phyloP scores from a whole-genome alignment of 2,329 filamentous ascomycete species.

The Dryadomyces quercivorus region DNA sequence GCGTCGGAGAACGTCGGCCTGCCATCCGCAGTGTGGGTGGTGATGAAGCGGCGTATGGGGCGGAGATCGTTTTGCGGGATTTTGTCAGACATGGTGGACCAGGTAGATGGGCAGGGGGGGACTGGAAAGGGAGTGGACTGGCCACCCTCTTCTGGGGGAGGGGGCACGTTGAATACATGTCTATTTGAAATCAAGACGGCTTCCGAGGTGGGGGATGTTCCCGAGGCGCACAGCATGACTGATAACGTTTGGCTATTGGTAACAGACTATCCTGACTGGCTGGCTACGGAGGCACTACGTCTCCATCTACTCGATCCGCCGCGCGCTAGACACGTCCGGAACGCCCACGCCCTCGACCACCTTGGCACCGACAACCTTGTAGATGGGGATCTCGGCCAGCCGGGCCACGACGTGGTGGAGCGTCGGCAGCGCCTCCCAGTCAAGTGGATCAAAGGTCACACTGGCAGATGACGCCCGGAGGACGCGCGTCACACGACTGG shows the following conservation, averaged over 20 bases:
- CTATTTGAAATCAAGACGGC: not conserved
- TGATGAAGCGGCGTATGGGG: slow-evolving; percentile 11
- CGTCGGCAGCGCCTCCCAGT: slow-evolving; percentile 45
- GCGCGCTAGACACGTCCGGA: slow-evolving; percentile 24
- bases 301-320: not conserved
- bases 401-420: slow-evolving; percentile 43
- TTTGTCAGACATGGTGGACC: not conserved
- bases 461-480: slow-evolving; percentile 26
- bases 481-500: slow-evolving; percentile 19
- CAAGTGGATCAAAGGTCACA: slow-evolving; percentile 33
- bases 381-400: slow-evolving; percentile 43
- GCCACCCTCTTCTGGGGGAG: not conserved
- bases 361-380: slow-evolving; percentile 41
- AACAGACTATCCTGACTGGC: too few relatives aligned
- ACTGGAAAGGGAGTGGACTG: not conserved
- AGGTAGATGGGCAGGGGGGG: not conserved
- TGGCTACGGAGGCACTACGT: too few relatives aligned
- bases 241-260: not conserved
- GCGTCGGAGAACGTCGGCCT: slow-evolving; percentile 7
- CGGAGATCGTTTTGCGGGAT: slow-evolving; percentile 8
- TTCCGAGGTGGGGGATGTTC: not conserved
- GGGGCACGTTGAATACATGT: not conserved
- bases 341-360: slow-evolving; percentile 41
- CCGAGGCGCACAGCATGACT: not conserved
- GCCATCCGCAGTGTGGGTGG: slow-evolving; percentile 11